Evolutionary conservation across 192 early-diverging fungal genomes (phyloP).

Genomic region (Podila clonocystis): DNA sequence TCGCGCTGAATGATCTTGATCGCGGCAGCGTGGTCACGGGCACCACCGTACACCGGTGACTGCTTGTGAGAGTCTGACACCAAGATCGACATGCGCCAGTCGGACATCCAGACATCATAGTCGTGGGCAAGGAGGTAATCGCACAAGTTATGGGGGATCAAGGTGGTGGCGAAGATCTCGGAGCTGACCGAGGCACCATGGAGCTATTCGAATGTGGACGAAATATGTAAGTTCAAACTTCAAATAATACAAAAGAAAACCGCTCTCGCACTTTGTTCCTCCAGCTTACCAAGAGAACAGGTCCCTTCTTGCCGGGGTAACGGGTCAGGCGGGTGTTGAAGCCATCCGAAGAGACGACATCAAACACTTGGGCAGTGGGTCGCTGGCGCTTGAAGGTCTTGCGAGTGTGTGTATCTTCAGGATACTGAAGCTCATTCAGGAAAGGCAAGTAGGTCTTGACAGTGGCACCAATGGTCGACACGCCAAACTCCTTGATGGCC

Average conservation of each 20-base stretch:
- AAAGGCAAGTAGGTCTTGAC: slow-evolving; percentile 37
- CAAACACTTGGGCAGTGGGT: slow-evolving; percentile 18
- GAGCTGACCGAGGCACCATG: slow-evolving; percentile 53
- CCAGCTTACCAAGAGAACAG: slow-evolving; percentile 54
- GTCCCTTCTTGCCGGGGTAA: slow-evolving; percentile 53
- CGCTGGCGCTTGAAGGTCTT: slow-evolving; percentile 37
- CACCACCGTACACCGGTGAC: slow-evolving; percentile 29
- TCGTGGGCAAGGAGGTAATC: slow-evolving; percentile 53
- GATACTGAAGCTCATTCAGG: slow-evolving; percentile 50
- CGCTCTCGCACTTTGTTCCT: too few species aligned
- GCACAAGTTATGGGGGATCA: slow-evolving; percentile 50
- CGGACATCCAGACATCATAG: slow-evolving; percentile 58
- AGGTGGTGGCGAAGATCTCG: slow-evolving; percentile 51
- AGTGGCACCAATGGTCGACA: slow-evolving; percentile 17
- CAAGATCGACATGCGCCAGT: slow-evolving; percentile 46
- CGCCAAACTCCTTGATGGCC: slow-evolving; percentile 22
- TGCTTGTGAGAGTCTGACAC: slow-evolving; percentile 37
- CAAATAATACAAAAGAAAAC: background rate
- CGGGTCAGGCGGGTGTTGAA: slow-evolving; percentile 39
- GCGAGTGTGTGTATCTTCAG: slow-evolving; percentile 36
- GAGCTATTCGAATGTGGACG: slow-evolving; percentile 17
- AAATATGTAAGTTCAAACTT: background rate
- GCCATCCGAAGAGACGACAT: slow-evolving; percentile 43
- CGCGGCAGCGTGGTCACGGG: slow-evolving; percentile 44
- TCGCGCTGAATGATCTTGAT: slow-evolving; percentile 42